Evolutionary conservation across 805 yeast genomes (phyloP).

Genomic region (Metschnikowia santaceciliae): DNA sequence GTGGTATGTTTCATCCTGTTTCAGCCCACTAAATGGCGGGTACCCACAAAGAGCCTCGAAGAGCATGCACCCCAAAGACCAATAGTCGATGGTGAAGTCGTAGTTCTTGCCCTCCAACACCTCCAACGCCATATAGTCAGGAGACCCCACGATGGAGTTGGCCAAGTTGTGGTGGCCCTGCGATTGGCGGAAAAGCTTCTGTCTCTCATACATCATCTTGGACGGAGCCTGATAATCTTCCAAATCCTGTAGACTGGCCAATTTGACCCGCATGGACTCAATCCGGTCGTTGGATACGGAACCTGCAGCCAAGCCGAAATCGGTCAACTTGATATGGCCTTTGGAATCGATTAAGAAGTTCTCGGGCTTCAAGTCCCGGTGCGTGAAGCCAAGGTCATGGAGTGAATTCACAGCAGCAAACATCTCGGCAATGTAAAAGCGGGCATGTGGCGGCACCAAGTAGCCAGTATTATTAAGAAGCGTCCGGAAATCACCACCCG

Average conservation of each 20-base stretch:
- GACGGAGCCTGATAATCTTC: slow-evolving; percentile 56
- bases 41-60: slow-evolving; percentile 95
- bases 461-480: slow-evolving; percentile 89
- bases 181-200: slow-evolving; percentile 77
- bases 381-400: slow-evolving; percentile 94
- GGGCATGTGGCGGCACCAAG: slow-evolving; percentile 88
- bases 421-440: slow-evolving; percentile 95
- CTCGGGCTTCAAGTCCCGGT: slow-evolving; percentile 94
- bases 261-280: slow-evolving; percentile 79
- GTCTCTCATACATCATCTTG: slow-evolving; percentile 81
- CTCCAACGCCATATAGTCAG: slow-evolving; percentile 98
- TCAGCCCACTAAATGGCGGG: slow-evolving; percentile 94
- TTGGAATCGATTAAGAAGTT: slow-evolving; percentile 83
- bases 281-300: slow-evolving; percentile 88
- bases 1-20: slow-evolving; percentile 91
- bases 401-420: slow-evolving; percentile 89
- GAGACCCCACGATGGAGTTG: slow-evolving; percentile 94
- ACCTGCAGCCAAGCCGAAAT: slow-evolving; percentile 97
- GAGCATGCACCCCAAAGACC: slow-evolving; percentile 97
- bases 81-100: slow-evolving; percentile 95
- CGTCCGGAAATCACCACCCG: slow-evolving; percentile 98
- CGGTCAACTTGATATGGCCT: slow-evolving; percentile 92
- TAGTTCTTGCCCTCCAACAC: slow-evolving; percentile 91
- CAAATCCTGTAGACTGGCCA: slow-evolving; percentile 68
- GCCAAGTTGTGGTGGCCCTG: slow-evolving; percentile 82